These are phyloP conservation scores for Termitomyces sp. DNA, from an alignment of 768 basidiomycete species.

Conservation along the genomic window DNA sequence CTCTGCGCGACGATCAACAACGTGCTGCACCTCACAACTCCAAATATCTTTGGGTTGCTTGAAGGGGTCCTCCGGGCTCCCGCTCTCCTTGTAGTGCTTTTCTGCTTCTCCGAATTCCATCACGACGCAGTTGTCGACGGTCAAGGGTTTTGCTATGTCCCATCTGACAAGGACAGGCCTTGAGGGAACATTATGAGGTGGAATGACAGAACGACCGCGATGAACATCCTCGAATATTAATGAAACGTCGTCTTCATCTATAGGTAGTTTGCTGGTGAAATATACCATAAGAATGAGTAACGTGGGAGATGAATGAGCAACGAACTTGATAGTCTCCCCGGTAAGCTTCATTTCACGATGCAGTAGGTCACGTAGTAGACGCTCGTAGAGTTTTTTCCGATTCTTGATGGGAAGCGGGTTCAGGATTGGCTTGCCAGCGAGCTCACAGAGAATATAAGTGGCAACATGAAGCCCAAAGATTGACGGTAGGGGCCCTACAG, in stretches of 20 bases:
- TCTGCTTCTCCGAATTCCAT: slow-evolving; percentile 75
- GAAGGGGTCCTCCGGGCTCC: slow-evolving; percentile 19
- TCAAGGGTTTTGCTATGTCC: slow-evolving; percentile 61
- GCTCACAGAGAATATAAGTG: slow-evolving; percentile 81
- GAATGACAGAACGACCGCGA: slow-evolving; percentile 70
- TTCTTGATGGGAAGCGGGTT: slow-evolving; percentile 87
- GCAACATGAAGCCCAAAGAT: slow-evolving; percentile 90
- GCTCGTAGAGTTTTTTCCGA: slow-evolving; percentile 77
- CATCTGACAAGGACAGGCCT: slow-evolving; percentile 78
- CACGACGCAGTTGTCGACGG: slow-evolving; percentile 80
- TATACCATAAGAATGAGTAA: background rate
- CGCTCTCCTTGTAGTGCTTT: slow-evolving; percentile 50
- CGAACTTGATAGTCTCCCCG: slow-evolving; percentile 56
- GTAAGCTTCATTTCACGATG: slow-evolving; percentile 68
- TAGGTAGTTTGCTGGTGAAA: slow-evolving; percentile 56
- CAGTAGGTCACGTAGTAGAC: slow-evolving; percentile 71
- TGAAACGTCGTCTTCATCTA: slow-evolving; percentile 79
- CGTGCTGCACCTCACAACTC: slow-evolving; percentile 55
- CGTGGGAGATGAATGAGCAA: slow-evolving; percentile 1
- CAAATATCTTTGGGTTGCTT: slow-evolving; percentile 54
- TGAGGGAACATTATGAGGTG: slow-evolving; percentile 70
- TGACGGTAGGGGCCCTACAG: slow-evolving; percentile 70
- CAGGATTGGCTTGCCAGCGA: slow-evolving; percentile 77
- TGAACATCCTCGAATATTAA: slow-evolving; percentile 86
- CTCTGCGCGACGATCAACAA: slow-evolving; percentile 51